These are phyloP conservation scores for Candida ascalaphidarum DNA, from an alignment of 805 yeast genomes.

Conservation along the genomic window DNA sequence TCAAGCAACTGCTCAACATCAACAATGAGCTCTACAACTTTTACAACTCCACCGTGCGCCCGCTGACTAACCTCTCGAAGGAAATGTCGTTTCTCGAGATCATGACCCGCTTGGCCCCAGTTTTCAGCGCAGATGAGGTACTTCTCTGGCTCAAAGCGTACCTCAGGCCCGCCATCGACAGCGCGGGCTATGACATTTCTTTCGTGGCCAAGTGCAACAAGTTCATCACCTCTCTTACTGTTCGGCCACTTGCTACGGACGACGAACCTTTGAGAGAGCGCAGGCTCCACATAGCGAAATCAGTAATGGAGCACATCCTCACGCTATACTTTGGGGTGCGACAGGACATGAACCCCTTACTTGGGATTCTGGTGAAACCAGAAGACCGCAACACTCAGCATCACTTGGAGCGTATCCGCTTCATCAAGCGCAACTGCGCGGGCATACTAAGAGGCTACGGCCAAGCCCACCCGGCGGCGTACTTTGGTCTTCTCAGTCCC, in stretches of 20 bases:
- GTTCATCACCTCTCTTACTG: constrained; percentile 14
- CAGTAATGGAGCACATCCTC: constrained; percentile 16
- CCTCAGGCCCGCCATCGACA: constrained; percentile 44
- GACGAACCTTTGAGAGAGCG: constrained; percentile 13
- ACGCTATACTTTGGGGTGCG: constrained; percentile 16
- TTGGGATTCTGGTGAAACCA: constrained; percentile 5
- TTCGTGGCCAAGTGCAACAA: constrained; percentile 24
- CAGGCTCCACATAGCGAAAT: constrained; percentile 12
- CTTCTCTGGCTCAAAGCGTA: constrained; percentile 43
- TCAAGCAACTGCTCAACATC: constrained; percentile 19
- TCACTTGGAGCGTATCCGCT: constrained; percentile 41
- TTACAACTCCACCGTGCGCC: constrained; percentile 21
- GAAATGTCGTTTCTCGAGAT: constrained; percentile 33
- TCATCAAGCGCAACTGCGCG: constrained; percentile 36
- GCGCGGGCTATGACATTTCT: constrained; percentile 42
- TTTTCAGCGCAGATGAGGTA: constrained; percentile 19
- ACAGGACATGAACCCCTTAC: constrained; percentile 10
- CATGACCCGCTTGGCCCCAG: constrained; percentile 23
- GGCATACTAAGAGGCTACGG: constrained; percentile 35
- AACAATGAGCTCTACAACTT: constrained; percentile 27
- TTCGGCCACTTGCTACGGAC: constrained; percentile 6
- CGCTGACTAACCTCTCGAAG: constrained; percentile 16
- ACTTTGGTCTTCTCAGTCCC: constrained; percentile 27
- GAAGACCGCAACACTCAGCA: constrained; percentile 19
- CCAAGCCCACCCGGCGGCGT: constrained; percentile 21